Evolutionary conservation across 228 moss, liverwort and hornwort genomes (phyloP).

Genomic region (Sphagnum magellanicum): DNA sequence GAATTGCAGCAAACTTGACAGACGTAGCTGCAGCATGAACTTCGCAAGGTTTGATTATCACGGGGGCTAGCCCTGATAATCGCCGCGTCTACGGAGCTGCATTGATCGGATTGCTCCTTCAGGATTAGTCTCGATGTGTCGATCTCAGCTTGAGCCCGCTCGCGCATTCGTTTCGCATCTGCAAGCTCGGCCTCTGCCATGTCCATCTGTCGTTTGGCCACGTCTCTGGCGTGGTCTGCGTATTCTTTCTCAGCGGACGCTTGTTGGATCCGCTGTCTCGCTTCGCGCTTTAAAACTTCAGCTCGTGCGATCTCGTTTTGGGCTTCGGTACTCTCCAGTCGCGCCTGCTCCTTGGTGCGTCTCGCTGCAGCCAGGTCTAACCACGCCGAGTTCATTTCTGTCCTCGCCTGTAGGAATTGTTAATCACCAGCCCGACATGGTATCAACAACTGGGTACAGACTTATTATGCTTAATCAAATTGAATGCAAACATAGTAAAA

Average conservation of each 20-base stretch:
- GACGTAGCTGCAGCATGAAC: no score
- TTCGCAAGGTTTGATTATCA: no score
- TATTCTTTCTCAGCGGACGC: conserved; percentile 35
- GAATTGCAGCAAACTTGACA: no score
- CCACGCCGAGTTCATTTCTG: conserved; percentile 21
- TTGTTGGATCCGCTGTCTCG: conserved; percentile 35
- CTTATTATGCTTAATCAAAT: no score
- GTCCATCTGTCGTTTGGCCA: conserved; percentile 40
- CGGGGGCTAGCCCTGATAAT: no score
- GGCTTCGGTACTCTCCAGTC: conserved; percentile 27
- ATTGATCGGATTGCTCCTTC: no score
- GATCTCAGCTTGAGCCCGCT: conserved; percentile 25
- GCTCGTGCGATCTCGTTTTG: conserved; percentile 31
- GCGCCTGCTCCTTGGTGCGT: conserved; percentile 25
- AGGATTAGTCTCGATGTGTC: no score
- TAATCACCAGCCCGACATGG: no score
- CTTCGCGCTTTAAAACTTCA: conserved; percentile 22
- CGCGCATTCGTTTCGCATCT: conserved; percentile 34
- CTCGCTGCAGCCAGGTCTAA: conserved; percentile 26
- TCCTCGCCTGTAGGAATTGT: conserved; percentile 10
- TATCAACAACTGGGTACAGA: no score
- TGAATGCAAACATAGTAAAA: no score
- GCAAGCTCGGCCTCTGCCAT: conserved; percentile 36
- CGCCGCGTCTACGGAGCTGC: no score
- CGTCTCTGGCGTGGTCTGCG: conserved; percentile 26